Base-by-base conservation (phyloP, 148 eudicot species). In the Silene latifolia region DNA sequence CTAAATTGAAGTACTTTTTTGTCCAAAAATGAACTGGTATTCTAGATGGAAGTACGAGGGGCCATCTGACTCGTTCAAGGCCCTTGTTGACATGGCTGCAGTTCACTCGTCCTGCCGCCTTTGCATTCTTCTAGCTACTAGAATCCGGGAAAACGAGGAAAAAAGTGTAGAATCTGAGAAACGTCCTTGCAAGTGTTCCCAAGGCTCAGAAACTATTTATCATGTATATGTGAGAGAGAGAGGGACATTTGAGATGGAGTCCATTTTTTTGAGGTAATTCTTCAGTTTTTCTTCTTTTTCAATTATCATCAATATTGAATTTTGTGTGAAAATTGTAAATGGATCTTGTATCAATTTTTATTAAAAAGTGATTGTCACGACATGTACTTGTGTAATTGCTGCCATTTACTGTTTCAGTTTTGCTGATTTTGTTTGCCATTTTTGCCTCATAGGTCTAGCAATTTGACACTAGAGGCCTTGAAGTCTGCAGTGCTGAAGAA, bases 71-170 rank as follows among this genome's bases (percentile, higher is more conserved):
- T 85, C 96, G 59, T 94, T 94, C 82, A 94, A 91, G 85, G 98
- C 96, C 19, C 93, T 94, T 23, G 85, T 94, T 72, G 98, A 94
- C 83, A 90, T 94, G 98, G 96, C 98, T 61, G 96, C 98, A 53
- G 97, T 94, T 63, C 98, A 94, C 82, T 94, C 98, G 27, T 94
- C 98, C 5, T 94, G 98, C 72, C 98, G 98, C 72, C 78, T 94
- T 48, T 94, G 98, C 82, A 90, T 94, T 80, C 74, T 80, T 81
- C 77, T 94, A 79, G 97, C 98, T 44, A 91, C 98, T 53, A 83
- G 44, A 69, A 86, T 86, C 72, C 92, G 60, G 53, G 90, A 94
- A 67, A 63, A 78, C 39, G 97, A 94, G 82, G 97, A 94, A 79
- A 78, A 82, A 67, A 80, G 47, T n/a, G 58, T 81, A 51, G 77